Evolutionary conservation across 495 filamentous ascomycete genomes (phyloP).

Genomic region (Annulohypoxylon maeteangense): DNA sequence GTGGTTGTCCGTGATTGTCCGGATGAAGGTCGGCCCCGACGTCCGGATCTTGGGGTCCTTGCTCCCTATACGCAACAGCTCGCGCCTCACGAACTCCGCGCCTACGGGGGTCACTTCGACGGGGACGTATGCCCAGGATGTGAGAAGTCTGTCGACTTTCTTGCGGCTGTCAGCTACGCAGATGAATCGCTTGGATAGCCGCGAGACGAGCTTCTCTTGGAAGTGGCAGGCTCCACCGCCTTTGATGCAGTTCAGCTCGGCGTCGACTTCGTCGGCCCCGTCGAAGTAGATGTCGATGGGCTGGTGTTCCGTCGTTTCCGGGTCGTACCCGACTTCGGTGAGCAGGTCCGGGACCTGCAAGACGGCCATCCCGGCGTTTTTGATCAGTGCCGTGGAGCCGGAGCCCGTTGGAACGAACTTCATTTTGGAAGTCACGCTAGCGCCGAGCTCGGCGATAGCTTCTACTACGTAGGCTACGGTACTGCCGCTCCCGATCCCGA

Average conservation of each 20-base stretch:
- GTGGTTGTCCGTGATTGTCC: constrained; percentile 90
- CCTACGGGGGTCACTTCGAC: constrained; percentile 92
- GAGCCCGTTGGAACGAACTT: constrained; percentile 91
- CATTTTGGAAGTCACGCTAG: constrained; percentile 69
- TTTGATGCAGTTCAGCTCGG: constrained; percentile 95
- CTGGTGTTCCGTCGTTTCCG: constrained; percentile 38
- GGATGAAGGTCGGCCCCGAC: constrained; percentile 72
- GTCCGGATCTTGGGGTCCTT: constrained; percentile 73
- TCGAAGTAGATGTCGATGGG: constrained; percentile 88
- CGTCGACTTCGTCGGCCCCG: constrained; percentile 96
- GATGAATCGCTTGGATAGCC: constrained; percentile 85
- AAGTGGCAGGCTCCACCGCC: constrained; percentile 96
- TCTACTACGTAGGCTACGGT: constrained; percentile 97
- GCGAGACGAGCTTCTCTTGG: constrained; percentile 96
- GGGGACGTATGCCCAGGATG: constrained; percentile 83
- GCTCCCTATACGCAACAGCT: constrained; percentile 76
- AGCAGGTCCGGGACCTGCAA: constrained; percentile 69
- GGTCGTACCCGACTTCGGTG: constrained; percentile 38
- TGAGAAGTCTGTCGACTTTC: constrained; percentile 78
- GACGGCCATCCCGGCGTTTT: constrained; percentile 76
- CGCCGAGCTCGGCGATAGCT: constrained; percentile 79
- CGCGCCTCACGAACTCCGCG: constrained; percentile 73
- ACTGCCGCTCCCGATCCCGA: constrained; percentile 93
- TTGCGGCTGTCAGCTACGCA: constrained; percentile 96
- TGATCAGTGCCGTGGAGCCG: constrained; percentile 85